phyloP scores from a whole-genome alignment of 148 eudicot species.

The Beta vulgaris region DNA sequence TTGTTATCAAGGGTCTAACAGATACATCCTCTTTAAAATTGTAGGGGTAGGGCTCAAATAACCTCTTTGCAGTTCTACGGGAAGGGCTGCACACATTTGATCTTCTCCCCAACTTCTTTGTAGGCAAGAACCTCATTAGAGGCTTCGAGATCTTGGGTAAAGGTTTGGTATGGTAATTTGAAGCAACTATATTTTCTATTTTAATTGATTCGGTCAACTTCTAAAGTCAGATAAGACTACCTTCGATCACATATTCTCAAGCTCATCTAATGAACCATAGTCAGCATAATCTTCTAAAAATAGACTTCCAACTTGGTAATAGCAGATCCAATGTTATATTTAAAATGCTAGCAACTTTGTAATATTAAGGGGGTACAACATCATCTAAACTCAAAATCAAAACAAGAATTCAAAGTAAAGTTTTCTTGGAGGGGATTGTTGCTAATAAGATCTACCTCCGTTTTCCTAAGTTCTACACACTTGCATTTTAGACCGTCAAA shows the following conservation, averaged over 20 bases:
- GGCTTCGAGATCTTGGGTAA: background rate
- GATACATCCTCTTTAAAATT: background rate
- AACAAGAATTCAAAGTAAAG: background rate
- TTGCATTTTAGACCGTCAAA: too few species aligned
- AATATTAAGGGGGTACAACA: background rate
- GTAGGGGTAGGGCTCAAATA: background rate
- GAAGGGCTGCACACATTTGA: background rate
- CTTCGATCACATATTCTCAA: background rate
- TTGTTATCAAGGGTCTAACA: background rate
- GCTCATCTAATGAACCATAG: background rate
- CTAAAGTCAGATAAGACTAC: background rate
- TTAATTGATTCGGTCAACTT: background rate
- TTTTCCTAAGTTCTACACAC: too few species aligned
- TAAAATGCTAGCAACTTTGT: background rate
- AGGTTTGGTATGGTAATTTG: background rate
- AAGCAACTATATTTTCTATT: background rate
- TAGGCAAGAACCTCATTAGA: background rate
- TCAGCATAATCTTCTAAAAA: background rate
- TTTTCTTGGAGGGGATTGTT: background rate
- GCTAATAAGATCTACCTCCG: too few species aligned
- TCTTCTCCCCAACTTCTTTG: background rate
- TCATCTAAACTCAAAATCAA: background rate
- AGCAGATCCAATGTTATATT: too few species aligned
- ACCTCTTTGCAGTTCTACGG: background rate
- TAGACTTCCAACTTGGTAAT: background rate